These are phyloP conservation scores for Barbatosphaeria neglecta DNA, from an alignment of 495 filamentous ascomycete species.

Conservation along the genomic window DNA sequence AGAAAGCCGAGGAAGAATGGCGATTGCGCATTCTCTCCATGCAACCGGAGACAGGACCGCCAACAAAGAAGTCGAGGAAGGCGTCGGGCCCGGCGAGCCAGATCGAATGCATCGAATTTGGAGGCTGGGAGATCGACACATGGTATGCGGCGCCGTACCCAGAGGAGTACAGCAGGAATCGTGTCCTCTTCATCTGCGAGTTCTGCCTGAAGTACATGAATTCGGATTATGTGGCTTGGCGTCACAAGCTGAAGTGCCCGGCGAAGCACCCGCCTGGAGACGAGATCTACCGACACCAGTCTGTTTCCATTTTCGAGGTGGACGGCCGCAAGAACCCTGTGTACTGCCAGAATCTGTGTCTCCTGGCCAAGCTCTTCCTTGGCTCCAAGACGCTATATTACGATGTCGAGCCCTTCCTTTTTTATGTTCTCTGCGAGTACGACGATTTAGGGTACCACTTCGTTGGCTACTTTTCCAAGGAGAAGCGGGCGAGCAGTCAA, in stretches of 20 bases:
- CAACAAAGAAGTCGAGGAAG: constrained; percentile 46
- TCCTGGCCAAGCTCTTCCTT: constrained; percentile 90
- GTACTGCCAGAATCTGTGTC: constrained; percentile 94
- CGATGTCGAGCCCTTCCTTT: constrained; percentile 94
- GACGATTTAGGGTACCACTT: constrained; percentile 93
- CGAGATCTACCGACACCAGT: constrained; percentile 92
- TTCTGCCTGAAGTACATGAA: constrained; percentile 99
- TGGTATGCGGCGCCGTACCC: constrained; percentile 99
- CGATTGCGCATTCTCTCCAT: constrained; percentile 42
- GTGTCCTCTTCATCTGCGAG: constrained; percentile 93
- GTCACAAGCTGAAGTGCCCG: constrained; percentile 94
- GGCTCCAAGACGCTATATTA: constrained; percentile 98
- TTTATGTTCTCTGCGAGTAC: constrained; percentile 96
- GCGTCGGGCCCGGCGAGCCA: constrained; percentile 79
- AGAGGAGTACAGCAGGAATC: constrained; percentile 93
- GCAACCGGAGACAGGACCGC: constrained; percentile 31
- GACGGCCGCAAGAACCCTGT: constrained; percentile 94
- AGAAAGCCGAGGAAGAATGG: constrained; percentile 87
- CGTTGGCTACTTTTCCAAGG: constrained; percentile 98
- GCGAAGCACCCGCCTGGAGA: constrained; percentile 94
- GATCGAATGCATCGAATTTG: constrained; percentile 98
- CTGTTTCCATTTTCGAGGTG: constrained; percentile 91
- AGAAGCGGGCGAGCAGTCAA: constrained; percentile 86
- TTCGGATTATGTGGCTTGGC: constrained; percentile 93
- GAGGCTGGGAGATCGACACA: constrained; percentile 92